Percentiles rank a stretch among this genome's conserved stretches.
phyloP scores from a whole-genome alignment of 495 filamentous ascomycete genomes.

The Penicilliopsis zonata region DNA sequence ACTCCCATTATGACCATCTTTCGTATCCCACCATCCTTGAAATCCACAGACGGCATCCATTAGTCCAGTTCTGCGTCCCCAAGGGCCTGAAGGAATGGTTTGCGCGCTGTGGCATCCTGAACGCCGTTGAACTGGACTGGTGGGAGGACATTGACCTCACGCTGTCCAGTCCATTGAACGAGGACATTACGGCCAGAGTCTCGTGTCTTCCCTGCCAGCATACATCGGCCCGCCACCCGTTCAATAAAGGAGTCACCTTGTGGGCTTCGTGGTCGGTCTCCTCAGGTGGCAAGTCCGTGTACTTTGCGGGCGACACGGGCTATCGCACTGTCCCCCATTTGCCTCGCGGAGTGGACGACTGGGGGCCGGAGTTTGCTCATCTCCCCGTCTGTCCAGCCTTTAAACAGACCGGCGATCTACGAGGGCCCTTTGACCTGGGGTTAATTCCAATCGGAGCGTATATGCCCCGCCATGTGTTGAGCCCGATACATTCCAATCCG shows the following conservation, averaged over 20 bases:
- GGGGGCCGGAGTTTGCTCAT: conserved; percentile 44
- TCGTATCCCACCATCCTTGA: conserved; percentile 51
- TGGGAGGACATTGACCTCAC: conserved; percentile 61
- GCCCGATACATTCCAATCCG: conserved; percentile 69
- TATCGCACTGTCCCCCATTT: conserved; percentile 60
- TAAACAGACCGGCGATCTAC: conserved; percentile 55
- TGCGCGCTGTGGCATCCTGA: conserved; percentile 39
- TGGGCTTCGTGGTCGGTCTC: conserved; percentile 82
- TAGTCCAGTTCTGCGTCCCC: conserved; percentile 64
- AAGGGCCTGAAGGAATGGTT: conserved; percentile 72
- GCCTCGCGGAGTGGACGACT: conserved; percentile 47
- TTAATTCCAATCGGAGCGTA: conserved; percentile 83
- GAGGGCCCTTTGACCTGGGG: conserved; percentile 73
- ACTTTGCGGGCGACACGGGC: conserved; percentile 49
- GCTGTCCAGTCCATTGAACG: conserved; percentile 31
- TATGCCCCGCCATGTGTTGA: conserved; percentile 53
- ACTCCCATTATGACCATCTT: conserved; percentile 77
- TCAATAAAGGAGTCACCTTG: conserved; percentile 63
- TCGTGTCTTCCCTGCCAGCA: conserved; percentile 84
- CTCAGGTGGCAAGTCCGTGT: conserved; percentile 45
- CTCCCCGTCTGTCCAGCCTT: conserved; percentile 68
- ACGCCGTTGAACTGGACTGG: conserved; percentile 74
- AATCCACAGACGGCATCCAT: conserved; percentile 50
- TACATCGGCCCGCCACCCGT: conserved; percentile 50
- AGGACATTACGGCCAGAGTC: conserved; percentile 64